Base-by-base conservation (phyloP, 2,329 filamentous ascomycete genomes). In the Lithohypha guttulata region DNA sequence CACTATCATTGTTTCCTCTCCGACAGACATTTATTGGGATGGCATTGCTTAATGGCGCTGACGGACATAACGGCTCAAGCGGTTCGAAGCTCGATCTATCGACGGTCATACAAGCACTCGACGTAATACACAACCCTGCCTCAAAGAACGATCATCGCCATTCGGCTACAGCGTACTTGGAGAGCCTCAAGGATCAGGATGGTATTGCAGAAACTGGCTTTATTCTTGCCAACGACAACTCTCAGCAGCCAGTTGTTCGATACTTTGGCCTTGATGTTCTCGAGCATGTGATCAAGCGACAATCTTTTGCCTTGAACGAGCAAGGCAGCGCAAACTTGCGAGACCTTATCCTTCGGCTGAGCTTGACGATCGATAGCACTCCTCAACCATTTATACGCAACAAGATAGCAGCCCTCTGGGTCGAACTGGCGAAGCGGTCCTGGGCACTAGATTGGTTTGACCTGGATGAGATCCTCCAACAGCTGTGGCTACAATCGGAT, bases 401-500 rank as follows among this genome's bases (percentile, higher is more conserved):
- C 69, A 98, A 98, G 65, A 80, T 91, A 22, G 85, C 84, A 19
- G 82, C 93, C 61, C 65, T 98, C 45, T 98, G 91, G 91, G 84
- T 87, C 6, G 91, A 96, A 60, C 70, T 94, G 38, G 86, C 87
- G 27, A 96, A 96, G 66, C 75, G 89, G 53, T 83, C 77, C 56
- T 98, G 91, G 91, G 84, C 73, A n/a, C 70, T 76, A 21, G 82
- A 91, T 45, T 98, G 93, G 91, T 78, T 82, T 67, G 79, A 93
- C 55, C 94, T 98, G 89, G 93, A 98, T 58, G 65, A 77, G 47
- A 71, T 83, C 55, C 71, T 98, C 40, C 75, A 87, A 30, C 73
- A 77, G 53, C 69, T 96, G 14, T 98, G 91, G 91, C 65, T 68
- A 18, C 66, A 60, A 10, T 66, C 65, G 39, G 57, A 73, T 22